Percentiles rank a stretch among this genome's conserved stretches.
Conservation (phyloP, 768 basidiomycete species). For the Inosperma sp. region DNA sequence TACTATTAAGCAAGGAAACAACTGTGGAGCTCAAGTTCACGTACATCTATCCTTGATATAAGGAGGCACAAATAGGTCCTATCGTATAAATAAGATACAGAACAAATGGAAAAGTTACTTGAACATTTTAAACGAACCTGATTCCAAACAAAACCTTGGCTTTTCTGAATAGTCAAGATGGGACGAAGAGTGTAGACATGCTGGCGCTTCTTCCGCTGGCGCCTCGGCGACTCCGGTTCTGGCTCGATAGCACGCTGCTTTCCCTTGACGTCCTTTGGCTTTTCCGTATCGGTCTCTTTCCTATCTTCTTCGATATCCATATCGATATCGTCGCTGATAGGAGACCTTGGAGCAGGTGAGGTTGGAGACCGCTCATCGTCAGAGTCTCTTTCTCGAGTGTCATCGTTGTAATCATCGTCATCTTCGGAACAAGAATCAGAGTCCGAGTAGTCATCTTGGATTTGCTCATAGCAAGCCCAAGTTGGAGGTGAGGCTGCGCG, state of each 20-base stretch:
- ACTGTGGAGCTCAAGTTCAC: constrained; percentile 32
- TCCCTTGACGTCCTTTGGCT: constrained; percentile 65
- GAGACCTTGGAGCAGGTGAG: constrained; percentile 18
- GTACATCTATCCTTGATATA: constrained; percentile 89
- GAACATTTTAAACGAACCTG: constrained; percentile 50
- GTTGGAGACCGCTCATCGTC: constrained; percentile 34
- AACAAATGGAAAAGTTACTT: constrained; percentile 22
- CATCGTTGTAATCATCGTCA: constrained; percentile 53
- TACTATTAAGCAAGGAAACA: constrained; percentile 6
- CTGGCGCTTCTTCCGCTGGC: constrained; percentile 52
- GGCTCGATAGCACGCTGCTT: constrained; percentile 77
- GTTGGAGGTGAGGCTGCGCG: constrained; percentile 80
- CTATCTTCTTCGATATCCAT: constrained; percentile 57
- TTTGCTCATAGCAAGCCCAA: constrained; percentile 91
- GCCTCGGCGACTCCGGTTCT: constrained; percentile 46
- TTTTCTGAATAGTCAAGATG: constrained; percentile 80
- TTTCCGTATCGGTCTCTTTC: constrained; percentile 26
- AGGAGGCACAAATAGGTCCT: constrained; percentile 85
- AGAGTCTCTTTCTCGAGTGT: constrained; percentile 26
- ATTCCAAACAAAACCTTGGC: constrained; percentile 90
- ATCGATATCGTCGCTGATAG: constrained; percentile 33
- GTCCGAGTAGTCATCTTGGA: constrained; percentile 62
- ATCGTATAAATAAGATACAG: background rate
- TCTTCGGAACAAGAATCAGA: constrained; percentile 62
- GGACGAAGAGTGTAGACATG: constrained; percentile 64